Percentiles rank a stretch among this genome's conserved stretches.
phyloP scores from a whole-genome alignment of 2,329 filamentous ascomycete genomes.

The Fusarium sp. region DNA sequence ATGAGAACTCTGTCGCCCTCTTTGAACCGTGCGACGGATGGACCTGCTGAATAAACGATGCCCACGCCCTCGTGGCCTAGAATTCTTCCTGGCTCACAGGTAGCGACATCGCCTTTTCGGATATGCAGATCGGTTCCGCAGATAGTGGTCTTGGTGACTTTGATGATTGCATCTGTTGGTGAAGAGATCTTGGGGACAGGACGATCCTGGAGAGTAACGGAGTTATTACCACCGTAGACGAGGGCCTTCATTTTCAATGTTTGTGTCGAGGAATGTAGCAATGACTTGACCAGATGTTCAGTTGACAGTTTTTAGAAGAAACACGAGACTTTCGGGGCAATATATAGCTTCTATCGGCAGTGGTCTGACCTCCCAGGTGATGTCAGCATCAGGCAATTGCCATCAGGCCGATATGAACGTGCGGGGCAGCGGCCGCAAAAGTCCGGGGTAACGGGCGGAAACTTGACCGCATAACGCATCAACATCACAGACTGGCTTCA shows the following conservation, averaged over 20 bases:
- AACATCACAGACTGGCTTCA: background rate
- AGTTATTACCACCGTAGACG: slow-evolving; percentile 53
- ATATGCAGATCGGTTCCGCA: slow-evolving; percentile 69
- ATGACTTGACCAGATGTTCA: rapidly evolving
- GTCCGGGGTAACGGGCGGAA: too few species aligned
- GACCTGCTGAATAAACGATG: slow-evolving; percentile 58
- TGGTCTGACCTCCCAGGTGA: background rate
- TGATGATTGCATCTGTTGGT: slow-evolving; percentile 62
- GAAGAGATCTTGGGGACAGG: slow-evolving; percentile 55
- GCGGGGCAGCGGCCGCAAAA: background rate
- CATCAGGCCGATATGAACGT: background rate
- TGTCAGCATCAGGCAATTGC: background rate
- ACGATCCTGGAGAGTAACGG: slow-evolving; percentile 54
- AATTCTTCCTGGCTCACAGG: slow-evolving; percentile 57
- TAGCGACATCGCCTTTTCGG: slow-evolving; percentile 64
- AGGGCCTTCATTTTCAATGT: slow-evolving; percentile 58
- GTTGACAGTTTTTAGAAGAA: background rate
- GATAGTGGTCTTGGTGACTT: slow-evolving; percentile 61
- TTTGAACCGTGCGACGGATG: slow-evolving; percentile 58
- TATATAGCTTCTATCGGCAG: background rate
- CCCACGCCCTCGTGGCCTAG: slow-evolving; percentile 67
- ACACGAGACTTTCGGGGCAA: background rate
- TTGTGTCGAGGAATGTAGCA: rapidly evolving
- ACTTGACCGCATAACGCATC: background rate
- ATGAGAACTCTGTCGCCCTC: slow-evolving; percentile 65